phyloP scores from a whole-genome alignment of 352 stramenopile species.

The Phytopythium aichiense region DNA sequence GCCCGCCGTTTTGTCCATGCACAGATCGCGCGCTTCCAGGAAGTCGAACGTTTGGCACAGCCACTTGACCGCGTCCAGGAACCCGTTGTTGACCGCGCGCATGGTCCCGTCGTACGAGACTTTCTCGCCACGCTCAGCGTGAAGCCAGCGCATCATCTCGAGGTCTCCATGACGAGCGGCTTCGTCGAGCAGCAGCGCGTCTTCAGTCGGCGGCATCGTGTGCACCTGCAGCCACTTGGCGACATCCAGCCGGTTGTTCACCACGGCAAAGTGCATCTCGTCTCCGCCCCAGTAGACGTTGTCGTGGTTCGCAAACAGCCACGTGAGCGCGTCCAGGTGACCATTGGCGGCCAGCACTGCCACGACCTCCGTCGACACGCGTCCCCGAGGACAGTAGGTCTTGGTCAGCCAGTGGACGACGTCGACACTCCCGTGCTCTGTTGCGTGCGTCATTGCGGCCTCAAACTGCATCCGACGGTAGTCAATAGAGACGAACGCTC shows the following conservation, averaged over 20 bases:
- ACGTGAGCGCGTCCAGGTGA: constrained; percentile 19
- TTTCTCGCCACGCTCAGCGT: constrained; percentile 13
- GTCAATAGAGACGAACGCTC: neutral
- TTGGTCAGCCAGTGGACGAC: constrained; percentile 20
- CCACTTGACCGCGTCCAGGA: neutral
- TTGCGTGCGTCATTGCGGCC: constrained; percentile 1
- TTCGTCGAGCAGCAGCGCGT: constrained; percentile 17
- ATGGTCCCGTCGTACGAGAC: constrained; percentile 22
- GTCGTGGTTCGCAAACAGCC: constrained; percentile 26
- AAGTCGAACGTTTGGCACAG: constrained; percentile 11
- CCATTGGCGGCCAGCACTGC: constrained; percentile 17
- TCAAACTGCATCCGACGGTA: constrained; percentile 9
- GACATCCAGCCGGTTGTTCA: constrained; percentile 18
- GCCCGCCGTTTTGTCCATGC: constrained; percentile 20
- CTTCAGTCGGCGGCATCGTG: constrained; percentile 11
- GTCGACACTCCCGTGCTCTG: constrained; percentile 8
- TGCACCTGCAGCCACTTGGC: constrained; percentile 11
- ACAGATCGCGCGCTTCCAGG: constrained; percentile 10
- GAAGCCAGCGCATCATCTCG: constrained; percentile 26
- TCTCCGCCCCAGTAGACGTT: constrained; percentile 26
- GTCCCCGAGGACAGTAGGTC: constrained; percentile 9
- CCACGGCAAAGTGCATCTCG: constrained; percentile 23
- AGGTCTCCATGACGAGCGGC: constrained; percentile 21
- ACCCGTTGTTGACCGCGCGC: constrained; percentile 15
- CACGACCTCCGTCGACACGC: constrained; percentile 15